Evolutionary conservation across 1,284 basidiomycete species (phyloP).

Genomic region (Pseudozyma thailandica): DNA sequence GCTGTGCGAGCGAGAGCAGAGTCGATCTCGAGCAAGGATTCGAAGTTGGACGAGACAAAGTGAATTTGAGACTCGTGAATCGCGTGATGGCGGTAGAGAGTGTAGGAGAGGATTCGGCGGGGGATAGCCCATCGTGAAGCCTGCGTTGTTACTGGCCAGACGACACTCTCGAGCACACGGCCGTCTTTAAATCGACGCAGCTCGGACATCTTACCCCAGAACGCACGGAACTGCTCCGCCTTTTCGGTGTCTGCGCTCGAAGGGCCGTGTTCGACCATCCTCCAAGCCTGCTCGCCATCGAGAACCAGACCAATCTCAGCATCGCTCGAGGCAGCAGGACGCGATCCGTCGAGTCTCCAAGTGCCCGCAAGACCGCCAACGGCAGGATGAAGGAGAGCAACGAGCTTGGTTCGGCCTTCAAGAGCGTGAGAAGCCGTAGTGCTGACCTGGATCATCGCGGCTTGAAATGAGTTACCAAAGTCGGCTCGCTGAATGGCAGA

Average conservation of each 20-base stretch:
- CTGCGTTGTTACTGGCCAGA: conserved; percentile 75
- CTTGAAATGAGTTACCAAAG: conserved; percentile 44
- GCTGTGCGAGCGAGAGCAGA: conserved; percentile 57
- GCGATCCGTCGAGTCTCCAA: conserved; percentile 43
- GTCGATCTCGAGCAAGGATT: conserved; percentile 73
- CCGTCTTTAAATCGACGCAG: conserved; percentile 97
- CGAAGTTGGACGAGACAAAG: conserved; percentile 74
- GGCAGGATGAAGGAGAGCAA: conserved; percentile 40
- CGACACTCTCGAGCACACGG: conserved; percentile 88
- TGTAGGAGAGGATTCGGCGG: conserved; percentile 77
- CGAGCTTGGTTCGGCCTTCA: conserved; percentile 43
- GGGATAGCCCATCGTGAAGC: conserved; percentile 78
- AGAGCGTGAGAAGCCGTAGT: conserved; percentile 52
- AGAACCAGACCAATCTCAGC: conserved; percentile 56
- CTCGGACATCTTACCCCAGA: conserved; percentile 94
- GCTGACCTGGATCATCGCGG: conserved; percentile 46
- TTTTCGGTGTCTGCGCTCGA: conserved; percentile 70
- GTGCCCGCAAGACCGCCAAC: conserved; percentile 34
- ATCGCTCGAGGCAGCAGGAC: conserved; percentile 32
- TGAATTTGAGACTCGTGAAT: conserved; percentile 72
- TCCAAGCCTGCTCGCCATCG: conserved; percentile 56
- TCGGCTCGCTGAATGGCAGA: conserved; percentile 41
- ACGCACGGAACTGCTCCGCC: conserved; percentile 76
- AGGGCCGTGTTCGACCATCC: conserved; percentile 70
- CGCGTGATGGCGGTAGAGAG: conserved; percentile 81